These are phyloP conservation scores for Tylopilus sp. DNA, from an alignment of 768 basidiomycete genomes.

Conservation along the genomic window DNA sequence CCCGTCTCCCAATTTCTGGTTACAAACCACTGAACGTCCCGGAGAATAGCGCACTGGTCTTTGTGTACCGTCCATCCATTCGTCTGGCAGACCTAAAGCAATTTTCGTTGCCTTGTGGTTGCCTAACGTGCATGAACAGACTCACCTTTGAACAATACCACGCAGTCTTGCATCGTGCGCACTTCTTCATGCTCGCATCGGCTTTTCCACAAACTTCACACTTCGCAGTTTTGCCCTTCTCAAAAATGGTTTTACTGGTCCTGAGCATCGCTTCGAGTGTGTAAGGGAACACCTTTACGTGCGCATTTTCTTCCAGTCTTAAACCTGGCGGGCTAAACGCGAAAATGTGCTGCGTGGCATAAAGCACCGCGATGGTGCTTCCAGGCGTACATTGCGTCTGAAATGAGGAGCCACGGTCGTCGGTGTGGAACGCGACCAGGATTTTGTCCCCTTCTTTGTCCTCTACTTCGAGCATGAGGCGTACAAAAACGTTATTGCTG, in stretches of 20 bases:
- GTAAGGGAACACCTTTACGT: conserved; percentile 28
- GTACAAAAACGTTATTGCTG: conserved; percentile 24
- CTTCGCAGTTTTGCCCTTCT: conserved; percentile 15
- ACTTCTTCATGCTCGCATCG: conserved; percentile 21
- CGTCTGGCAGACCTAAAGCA: conserved; percentile 21
- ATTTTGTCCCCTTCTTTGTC: conserved; percentile 24
- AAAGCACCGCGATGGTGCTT: conserved; percentile 31
- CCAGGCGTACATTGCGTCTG: conserved; percentile 20
- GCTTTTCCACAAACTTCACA: conserved; percentile 23
- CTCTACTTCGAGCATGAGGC: conserved; percentile 28
- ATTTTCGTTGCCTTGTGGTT: conserved; percentile 3
- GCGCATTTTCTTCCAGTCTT: conserved; percentile 23
- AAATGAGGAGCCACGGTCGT: conserved; percentile 28
- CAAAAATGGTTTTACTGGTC: conserved; percentile 21
- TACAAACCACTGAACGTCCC: conserved; percentile 31
- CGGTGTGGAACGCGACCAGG: conserved; percentile 30
- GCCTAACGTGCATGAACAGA: not conserved
- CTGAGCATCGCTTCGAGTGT: conserved; percentile 25
- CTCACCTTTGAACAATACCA: conserved; percentile 32
- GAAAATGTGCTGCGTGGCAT: conserved; percentile 29
- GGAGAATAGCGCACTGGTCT: conserved; percentile 20
- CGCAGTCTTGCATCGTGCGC: conserved; percentile 26
- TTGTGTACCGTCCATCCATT: conserved; percentile 23
- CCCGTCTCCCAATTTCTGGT: conserved; percentile 27
- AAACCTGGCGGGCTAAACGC: conserved; percentile 30